These are phyloP conservation scores for Yamadazyma oceani DNA, from an alignment of 1,139 yeast genomes.

Conservation along the genomic window DNA sequence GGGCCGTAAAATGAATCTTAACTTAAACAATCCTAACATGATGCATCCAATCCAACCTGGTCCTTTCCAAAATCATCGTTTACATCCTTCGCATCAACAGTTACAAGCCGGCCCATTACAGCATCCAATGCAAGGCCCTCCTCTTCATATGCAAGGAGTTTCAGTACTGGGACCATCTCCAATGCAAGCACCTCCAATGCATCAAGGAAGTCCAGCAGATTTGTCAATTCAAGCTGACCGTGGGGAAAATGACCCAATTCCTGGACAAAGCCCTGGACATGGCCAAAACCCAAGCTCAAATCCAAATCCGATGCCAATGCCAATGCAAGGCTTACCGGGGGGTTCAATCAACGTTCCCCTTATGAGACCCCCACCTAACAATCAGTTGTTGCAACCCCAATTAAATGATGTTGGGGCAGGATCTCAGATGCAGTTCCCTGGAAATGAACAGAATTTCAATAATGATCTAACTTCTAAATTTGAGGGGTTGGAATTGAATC, in stretches of 20 bases:
- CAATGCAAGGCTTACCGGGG: slow-evolving; percentile 1
- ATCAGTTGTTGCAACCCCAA: background rate
- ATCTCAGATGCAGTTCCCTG: background rate
- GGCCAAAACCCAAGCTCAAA: background rate
- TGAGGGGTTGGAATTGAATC: background rate
- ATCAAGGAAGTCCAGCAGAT: background rate
- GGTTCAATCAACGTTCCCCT: background rate
- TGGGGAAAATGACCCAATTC: background rate
- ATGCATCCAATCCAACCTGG: slow-evolving; percentile 2
- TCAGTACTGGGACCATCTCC: slow-evolving; percentile 1
- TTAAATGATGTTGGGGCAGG: background rate
- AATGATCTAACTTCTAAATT: slow-evolving; percentile 1
- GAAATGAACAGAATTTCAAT: slow-evolving; percentile 1
- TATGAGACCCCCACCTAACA: background rate
- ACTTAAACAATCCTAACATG: slow-evolving; percentile 1
- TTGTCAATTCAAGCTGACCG: background rate
- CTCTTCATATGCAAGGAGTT: background rate
- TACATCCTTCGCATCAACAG: slow-evolving; percentile 2
- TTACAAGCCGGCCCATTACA: background rate
- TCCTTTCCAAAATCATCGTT: background rate
- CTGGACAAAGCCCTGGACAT: background rate
- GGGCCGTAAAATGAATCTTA: slow-evolving; percentile 1
- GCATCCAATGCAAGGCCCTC: background rate
- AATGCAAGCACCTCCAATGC: slow-evolving; percentile 1
- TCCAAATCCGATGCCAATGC: background rate